These are phyloP conservation scores for Colletotrichum lini DNA, from an alignment of 2,329 filamentous ascomycete genomes.

Conservation along the genomic window DNA sequence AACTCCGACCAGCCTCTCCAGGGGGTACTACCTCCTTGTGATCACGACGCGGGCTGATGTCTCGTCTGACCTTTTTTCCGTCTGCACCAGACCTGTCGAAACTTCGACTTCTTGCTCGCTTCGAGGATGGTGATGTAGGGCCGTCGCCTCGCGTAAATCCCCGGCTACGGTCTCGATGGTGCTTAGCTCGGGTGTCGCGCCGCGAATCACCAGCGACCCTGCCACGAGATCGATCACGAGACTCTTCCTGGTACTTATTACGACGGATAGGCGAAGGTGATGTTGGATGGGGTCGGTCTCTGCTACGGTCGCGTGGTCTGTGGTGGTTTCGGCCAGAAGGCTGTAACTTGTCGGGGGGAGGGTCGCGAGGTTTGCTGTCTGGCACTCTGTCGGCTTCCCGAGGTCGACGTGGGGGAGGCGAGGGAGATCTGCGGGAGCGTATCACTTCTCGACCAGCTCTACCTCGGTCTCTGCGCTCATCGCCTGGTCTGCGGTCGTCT, in stretches of 20 bases:
- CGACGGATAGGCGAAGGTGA: slow-evolving; percentile 42
- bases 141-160: slow-evolving; percentile 34
- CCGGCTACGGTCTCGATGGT: slow-evolving; percentile 36
- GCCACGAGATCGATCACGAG: slow-evolving; percentile 36
- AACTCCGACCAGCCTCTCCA: slow-evolving; percentile 13
- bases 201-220: slow-evolving; percentile 36
- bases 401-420: slow-evolving; percentile 46
- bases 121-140: slow-evolving; percentile 33
- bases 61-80: slow-evolving; percentile 33
- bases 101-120: slow-evolving; percentile 41
- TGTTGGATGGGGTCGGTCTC: slow-evolving; percentile 50
- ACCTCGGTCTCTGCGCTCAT: slow-evolving; percentile 58
- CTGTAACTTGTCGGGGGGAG: slow-evolving; percentile 37
- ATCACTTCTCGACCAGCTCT: slow-evolving; percentile 56
- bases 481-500: slow-evolving; percentile 57
- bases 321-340: slow-evolving; percentile 38
- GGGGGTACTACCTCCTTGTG: slow-evolving; percentile 24
- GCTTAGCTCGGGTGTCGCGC: slow-evolving; percentile 35
- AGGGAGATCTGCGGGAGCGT: slow-evolving; percentile 52
- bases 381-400: slow-evolving; percentile 47
- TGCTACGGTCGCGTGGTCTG: slow-evolving; percentile 40
- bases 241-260: slow-evolving; percentile 30
- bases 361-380: slow-evolving; percentile 40
- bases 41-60: slow-evolving; percentile 39
- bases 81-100: slow-evolving; percentile 9